Percentiles rank a stretch among this genome's conserved stretches.
phyloP scores from a whole-genome alignment of 1,139 yeast species.

The Blastobotrys arbuscula region DNA sequence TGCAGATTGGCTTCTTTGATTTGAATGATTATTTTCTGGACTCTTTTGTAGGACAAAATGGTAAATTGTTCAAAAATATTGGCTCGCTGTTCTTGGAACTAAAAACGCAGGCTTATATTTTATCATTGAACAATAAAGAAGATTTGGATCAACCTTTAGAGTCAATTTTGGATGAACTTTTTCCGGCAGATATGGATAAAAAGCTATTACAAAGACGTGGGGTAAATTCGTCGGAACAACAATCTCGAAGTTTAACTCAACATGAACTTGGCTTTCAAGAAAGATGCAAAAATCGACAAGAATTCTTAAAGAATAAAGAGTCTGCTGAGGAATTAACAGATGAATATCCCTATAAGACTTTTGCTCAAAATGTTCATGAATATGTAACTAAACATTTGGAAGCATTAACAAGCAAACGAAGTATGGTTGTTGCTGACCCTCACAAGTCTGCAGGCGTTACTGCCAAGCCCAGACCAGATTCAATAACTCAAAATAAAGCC shows the following conservation, averaged over 20 bases:
- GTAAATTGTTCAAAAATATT: slow-evolving; percentile 69
- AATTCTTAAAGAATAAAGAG: slow-evolving; percentile 47
- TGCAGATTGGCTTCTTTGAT: slow-evolving; percentile 82
- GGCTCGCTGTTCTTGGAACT: slow-evolving; percentile 75
- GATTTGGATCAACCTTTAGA: slow-evolving; percentile 49
- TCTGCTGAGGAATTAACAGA: slow-evolving; percentile 48
- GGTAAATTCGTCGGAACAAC: neutral
- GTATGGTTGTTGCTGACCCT: slow-evolving; percentile 7
- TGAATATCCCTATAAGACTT: slow-evolving; percentile 69
- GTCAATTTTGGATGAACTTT: slow-evolving; percentile 69
- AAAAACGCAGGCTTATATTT: slow-evolving; percentile 91
- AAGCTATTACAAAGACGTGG: slow-evolving; percentile 38
- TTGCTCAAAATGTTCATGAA: slow-evolving; percentile 67
- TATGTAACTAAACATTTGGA: slow-evolving; percentile 62
- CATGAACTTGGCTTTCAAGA: slow-evolving; percentile 66
- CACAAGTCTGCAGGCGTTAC: neutral
- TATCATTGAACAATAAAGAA: slow-evolving; percentile 66
- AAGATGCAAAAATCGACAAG: slow-evolving; percentile 65
- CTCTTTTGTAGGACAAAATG: slow-evolving; percentile 51
- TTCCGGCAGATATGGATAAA: slow-evolving; percentile 52
- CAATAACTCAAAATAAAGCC: neutral
- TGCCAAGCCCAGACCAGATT: neutral
- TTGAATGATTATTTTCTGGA: slow-evolving; percentile 78
- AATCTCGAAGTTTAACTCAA: slow-evolving; percentile 22
- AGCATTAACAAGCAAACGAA: slow-evolving; percentile 12